Conservation (phyloP, 805 yeast genomes). For the Candida mattraensis region DNA sequence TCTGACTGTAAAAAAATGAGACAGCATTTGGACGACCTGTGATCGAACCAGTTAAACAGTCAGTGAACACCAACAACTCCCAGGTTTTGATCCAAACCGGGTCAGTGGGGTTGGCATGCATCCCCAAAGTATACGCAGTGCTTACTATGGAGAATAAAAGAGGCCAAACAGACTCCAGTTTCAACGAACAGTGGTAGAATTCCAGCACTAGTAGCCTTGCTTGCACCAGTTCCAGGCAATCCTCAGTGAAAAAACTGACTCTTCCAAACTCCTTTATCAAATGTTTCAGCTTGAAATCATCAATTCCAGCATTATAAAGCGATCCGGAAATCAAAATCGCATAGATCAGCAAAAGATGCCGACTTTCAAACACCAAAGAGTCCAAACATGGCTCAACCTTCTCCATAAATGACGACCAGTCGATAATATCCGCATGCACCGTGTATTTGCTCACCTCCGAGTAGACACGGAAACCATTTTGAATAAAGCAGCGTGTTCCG, state of each 20-base stretch:
- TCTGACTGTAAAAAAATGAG: conserved; percentile 1
- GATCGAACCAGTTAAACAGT: conserved; percentile 7
- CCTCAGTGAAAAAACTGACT: conserved; percentile 3
- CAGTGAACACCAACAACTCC: conserved; percentile 7
- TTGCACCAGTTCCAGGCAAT: conserved; percentile 8
- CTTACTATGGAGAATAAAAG: conserved; percentile 8
- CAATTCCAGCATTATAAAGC: background rate
- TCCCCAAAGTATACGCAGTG: conserved; percentile 4
- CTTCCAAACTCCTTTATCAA: conserved; percentile 5
- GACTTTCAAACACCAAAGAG: conserved; percentile 3
- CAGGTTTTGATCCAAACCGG: conserved; percentile 1
- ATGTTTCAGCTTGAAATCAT: background rate
- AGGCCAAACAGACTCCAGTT: conserved; percentile 9
- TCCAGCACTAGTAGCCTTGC: conserved; percentile 9
- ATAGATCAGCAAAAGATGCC: conserved; percentile 2
- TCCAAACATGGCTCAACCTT: conserved; percentile 1
- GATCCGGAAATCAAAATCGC: conserved; percentile 6
- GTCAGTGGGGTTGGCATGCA: background rate
- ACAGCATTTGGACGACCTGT: conserved; percentile 9
- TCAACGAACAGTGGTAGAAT: conserved; percentile 3
- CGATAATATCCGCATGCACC: conserved; percentile 1
- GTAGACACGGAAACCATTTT: conserved; percentile 3
- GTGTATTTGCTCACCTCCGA: background rate
- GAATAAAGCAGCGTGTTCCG: conserved; percentile 5
- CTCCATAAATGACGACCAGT: conserved; percentile 1